Percentiles rank a stretch among this genome's conserved stretches.
Evolutionary conservation across 2,329 filamentous ascomycete genomes (phyloP).

Genomic region (Epichloe sp.): DNA sequence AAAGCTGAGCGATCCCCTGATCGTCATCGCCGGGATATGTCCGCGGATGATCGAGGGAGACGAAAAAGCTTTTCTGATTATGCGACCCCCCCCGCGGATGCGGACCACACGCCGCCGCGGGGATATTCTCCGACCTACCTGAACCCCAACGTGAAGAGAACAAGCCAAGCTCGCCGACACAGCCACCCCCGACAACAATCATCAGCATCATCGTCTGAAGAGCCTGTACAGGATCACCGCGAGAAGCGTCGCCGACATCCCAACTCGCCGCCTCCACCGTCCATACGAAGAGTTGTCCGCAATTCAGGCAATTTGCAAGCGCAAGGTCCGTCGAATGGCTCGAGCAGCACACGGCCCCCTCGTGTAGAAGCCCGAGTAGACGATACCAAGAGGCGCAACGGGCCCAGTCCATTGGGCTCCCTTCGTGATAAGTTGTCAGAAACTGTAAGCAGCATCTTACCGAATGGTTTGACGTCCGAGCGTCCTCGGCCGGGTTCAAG

Average conservation of each 20-base stretch:
- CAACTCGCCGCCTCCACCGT: slow-evolving; percentile 16
- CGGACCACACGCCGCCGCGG: slow-evolving; percentile 13
- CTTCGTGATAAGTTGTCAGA: slow-evolving; percentile 31
- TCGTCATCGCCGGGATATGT: slow-evolving; percentile 22
- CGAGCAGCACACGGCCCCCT: slow-evolving; percentile 18
- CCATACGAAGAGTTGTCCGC: slow-evolving; percentile 22
- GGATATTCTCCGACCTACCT: slow-evolving; percentile 19
- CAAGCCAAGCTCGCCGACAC: slow-evolving; percentile 27
- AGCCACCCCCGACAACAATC: slow-evolving; percentile 35
- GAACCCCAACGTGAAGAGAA: slow-evolving; percentile 20
- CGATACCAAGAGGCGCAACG: slow-evolving; percentile 22
- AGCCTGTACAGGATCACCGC: slow-evolving; percentile 13
- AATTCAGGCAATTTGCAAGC: slow-evolving; percentile 16
- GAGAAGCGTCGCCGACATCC: slow-evolving; percentile 14
- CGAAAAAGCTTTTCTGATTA: slow-evolving; percentile 40
- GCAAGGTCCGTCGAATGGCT: slow-evolving; percentile 12
- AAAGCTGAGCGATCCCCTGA: slow-evolving; percentile 22
- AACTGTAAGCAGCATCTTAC: slow-evolving; percentile 30
- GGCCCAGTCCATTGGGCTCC: slow-evolving; percentile 24
- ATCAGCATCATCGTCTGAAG: slow-evolving; percentile 29
- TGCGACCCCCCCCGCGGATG: slow-evolving; percentile 21
- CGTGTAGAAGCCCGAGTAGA: slow-evolving; percentile 22
- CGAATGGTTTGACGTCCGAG: slow-evolving; percentile 21
- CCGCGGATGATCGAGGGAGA: slow-evolving; percentile 28
- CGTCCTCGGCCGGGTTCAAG: slow-evolving; percentile 24